Evolutionary conservation across 805 yeast species (phyloP).

Genomic region (Ogataea naganishii): DNA sequence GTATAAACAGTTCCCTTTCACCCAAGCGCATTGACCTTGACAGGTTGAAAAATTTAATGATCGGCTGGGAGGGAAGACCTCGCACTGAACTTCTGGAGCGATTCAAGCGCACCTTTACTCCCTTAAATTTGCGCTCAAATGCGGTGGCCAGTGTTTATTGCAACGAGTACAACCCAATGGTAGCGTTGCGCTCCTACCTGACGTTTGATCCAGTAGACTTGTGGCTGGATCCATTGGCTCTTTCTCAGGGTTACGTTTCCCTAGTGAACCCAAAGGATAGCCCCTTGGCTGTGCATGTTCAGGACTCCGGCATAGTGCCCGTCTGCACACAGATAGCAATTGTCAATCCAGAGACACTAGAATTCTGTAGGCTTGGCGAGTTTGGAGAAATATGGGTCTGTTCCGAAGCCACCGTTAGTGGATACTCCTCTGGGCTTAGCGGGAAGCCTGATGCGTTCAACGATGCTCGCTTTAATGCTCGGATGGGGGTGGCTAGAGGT

Average conservation of each 20-base stretch:
- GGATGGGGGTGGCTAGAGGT: too few relatives aligned
- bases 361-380: conserved; percentile 80
- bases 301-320: conserved; percentile 95
- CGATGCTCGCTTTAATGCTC: conserved; percentile 51
- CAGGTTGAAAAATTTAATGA: conserved; percentile 72
- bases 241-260: conserved; percentile 82
- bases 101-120: conserved; percentile 53
- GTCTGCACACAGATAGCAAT: conserved; percentile 90
- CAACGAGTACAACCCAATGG: conserved; percentile 73
- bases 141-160: conserved; percentile 72
- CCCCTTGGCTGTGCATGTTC: conserved; percentile 65
- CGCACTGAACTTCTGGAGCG: conserved; percentile 47
- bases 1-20: too few relatives aligned
- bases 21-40: conserved; percentile 56
- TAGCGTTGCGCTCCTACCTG: conserved; percentile 79
- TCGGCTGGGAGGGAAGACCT: conserved; percentile 72
- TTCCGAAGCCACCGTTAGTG: conserved; percentile 71
- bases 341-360: conserved; percentile 86
- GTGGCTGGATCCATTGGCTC: conserved; percentile 78
- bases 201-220: conserved; percentile 82
- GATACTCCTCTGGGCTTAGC: conserved; percentile 40
- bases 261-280: conserved; percentile 67
- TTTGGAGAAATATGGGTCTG: conserved; percentile 96
- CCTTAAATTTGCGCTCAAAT: conserved; percentile 55
- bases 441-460: conserved; percentile 29